Base-by-base conservation (phyloP, 2,329 filamentous ascomycete species). In the Aurifilum marmelostoma region DNA sequence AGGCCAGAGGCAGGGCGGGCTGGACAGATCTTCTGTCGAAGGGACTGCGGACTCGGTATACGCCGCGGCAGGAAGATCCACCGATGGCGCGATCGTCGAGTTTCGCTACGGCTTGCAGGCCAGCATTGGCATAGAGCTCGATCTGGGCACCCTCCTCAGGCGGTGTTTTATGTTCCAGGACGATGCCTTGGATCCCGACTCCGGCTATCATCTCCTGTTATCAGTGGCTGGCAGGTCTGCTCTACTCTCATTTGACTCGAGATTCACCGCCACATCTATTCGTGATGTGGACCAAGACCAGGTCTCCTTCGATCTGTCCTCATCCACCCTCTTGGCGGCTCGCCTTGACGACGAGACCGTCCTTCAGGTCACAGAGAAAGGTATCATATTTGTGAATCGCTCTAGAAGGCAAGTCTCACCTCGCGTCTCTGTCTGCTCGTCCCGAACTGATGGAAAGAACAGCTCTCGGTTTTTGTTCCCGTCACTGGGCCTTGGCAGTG, bases 31-130 rank as follows among this genome's bases (percentile, higher is more conserved):
- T 82, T 83, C 54, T 8, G 47, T 67, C 24, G 56, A 32, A 9
- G 75, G 76, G 7, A n/a, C 18, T 64, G 82, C 81, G n/a, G 87
- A 90, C 73, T 83, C 85, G 32, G 76, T 94, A 18, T 93, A 92
- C 77, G 86, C 87, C 29, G 90, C 89, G 58, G 89, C 89, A 27
- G 89, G 91, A 0, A 87, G 87, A 72, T 89, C 89, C 0, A 79
- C 80, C 1, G 85, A 83, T 39, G 91, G 91, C 12, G 85, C 86
- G 9, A 81, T 95, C 32, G 87, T 88, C 3, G 91, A 95, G 75
- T 83, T 92, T 71, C 86, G 91, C 71, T 83, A 88, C 77, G 92
- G 92, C 4, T 80, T 92, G 37, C 88, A 91, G 74, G 92, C 91
- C 24, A 88, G 86, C 67, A 87, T 92, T 72, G 88, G 86, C 1